These are phyloP conservation scores for Phlyctochytrium arcticum DNA, from an alignment of 192 early-diverging fungal genomes.

Conservation along the genomic window DNA sequence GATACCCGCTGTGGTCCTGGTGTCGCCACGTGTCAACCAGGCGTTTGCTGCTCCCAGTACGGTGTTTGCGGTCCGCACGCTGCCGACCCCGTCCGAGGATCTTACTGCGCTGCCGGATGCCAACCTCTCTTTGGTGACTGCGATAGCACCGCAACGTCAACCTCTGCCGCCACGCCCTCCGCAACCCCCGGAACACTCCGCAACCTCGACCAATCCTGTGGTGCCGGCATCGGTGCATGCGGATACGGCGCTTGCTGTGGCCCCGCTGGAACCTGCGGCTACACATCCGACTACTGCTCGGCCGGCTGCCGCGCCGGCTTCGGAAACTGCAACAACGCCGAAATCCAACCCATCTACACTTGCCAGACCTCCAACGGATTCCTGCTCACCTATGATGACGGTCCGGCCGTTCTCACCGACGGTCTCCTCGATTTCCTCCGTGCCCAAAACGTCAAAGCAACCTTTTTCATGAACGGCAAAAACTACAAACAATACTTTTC, in stretches of 20 bases:
- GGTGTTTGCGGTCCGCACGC: no score
- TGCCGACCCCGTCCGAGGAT: not conserved
- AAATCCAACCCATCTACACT: conserved; percentile 3
- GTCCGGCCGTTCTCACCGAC: conserved; percentile 30
- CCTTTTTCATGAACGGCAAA: conserved; percentile 61
- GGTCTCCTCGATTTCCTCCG: conserved; percentile 29
- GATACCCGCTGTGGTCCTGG: no score
- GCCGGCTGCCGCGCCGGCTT: conserved; percentile 8
- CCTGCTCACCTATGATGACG: conserved; percentile 67
- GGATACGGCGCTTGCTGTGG: not conserved
- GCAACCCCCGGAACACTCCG: not conserved
- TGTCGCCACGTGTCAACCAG: no score
- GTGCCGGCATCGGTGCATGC: not conserved
- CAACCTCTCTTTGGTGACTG: not conserved
- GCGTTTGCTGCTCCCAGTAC: no score
- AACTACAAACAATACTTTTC: conserved; percentile 1
- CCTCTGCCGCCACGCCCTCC: no score
- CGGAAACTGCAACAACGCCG: not conserved
- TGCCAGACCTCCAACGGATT: conserved; percentile 42
- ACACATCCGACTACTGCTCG: not conserved
- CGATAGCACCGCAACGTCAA: no score
- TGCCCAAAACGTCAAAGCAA: conserved; percentile 38
- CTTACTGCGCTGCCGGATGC: not conserved
- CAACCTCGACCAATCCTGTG: not conserved
- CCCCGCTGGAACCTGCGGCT: not conserved